Evolutionary conservation across 306 rosid genomes (phyloP), one percentile per base, ranked within the genome.

Genomic region (Crotalaria pallida): DNA sequence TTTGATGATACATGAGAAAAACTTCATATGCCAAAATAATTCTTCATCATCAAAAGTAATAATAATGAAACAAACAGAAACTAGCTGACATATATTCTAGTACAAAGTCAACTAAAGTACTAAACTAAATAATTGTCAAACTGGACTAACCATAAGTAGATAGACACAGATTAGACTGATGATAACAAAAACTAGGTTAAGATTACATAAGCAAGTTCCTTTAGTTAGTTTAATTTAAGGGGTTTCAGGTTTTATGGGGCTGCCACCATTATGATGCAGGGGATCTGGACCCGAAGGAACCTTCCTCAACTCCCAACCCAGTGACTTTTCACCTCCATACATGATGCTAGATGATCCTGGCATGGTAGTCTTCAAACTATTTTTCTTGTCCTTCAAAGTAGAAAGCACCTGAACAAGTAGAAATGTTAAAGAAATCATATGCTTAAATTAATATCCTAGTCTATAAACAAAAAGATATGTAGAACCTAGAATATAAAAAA

Each of bases 261-360:
- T 65, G 24, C 79, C 85, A 15, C 84, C 86, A 24, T 89, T 76
- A 24, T 84, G 96, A 67, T 89, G 96, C 59, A 89, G 61, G 0
- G 96, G 96, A 55, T 89, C 90, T 53, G 96, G 96, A 47, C 96
- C 92, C 0, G 88, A 77, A 10, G 90, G 96, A 74, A 83, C 85
- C 61, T 70, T 81, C 85, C 90, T 84, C 36, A 89, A 65, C 81
- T 80, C 86, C 80, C 71, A 78, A 16, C 49, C 73, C 55, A 55
- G 13, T 45, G 62, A 11, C 23, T 58, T 73, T 19, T 73, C 75
- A 24, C 63, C 75, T 19, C 63, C 72, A 41, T 36, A 6, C 2
- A 36, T 67, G 34, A 63, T 34, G 49, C 71, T 79, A 22, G 53
- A 69, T 73, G 81, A 59, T 57, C 81, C 81, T 69, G 64, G 56